These are phyloP conservation scores for Fusarium floridanum DNA, from an alignment of 2,329 filamentous ascomycete genomes.

Conservation along the genomic window DNA sequence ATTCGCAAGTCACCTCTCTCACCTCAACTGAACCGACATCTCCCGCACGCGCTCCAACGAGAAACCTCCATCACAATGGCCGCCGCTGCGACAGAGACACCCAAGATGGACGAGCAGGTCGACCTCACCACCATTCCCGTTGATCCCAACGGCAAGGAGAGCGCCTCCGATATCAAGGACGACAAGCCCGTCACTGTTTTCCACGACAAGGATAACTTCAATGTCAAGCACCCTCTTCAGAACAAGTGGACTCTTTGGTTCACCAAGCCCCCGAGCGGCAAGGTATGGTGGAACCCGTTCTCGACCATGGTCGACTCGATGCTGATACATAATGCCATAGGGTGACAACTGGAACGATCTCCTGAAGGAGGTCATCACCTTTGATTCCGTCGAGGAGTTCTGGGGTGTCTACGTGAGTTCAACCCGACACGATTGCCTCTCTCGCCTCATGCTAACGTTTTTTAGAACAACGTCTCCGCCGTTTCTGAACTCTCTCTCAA, in stretches of 20 bases:
- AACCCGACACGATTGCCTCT: neutral
- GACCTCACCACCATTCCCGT: conserved; percentile 77
- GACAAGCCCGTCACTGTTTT: conserved; percentile 90
- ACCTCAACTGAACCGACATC: conserved; percentile 24
- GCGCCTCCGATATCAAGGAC: conserved; percentile 62
- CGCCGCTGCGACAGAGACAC: conserved; percentile 49
- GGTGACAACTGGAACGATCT: conserved; percentile 99
- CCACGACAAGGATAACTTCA: conserved; percentile 99
- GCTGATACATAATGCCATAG: conserved; percentile 60
- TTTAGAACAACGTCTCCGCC: conserved; percentile 96
- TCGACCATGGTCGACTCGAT: neutral
- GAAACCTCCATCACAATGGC: conserved; percentile 51
- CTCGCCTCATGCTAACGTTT: conserved; percentile 18
- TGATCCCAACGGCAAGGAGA: conserved; percentile 71
- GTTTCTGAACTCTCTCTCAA: conserved; percentile 96
- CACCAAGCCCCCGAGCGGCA: conserved; percentile 96
- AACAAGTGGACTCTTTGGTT: conserved; percentile 99
- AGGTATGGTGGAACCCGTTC: conserved; percentile 67
- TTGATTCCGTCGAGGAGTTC: conserved; percentile 98
- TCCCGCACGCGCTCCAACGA: conserved; percentile 14
- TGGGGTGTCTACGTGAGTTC: conserved; percentile 96
- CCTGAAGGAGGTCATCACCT: conserved; percentile 98
- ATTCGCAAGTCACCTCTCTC: conserved; percentile 22
- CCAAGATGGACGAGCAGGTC: conserved; percentile 67
- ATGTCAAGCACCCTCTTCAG: conserved; percentile 98